phyloP scores from a whole-genome alignment of 164 flowering plant species.

The Kalanchoe fedtschenkoi region DNA sequence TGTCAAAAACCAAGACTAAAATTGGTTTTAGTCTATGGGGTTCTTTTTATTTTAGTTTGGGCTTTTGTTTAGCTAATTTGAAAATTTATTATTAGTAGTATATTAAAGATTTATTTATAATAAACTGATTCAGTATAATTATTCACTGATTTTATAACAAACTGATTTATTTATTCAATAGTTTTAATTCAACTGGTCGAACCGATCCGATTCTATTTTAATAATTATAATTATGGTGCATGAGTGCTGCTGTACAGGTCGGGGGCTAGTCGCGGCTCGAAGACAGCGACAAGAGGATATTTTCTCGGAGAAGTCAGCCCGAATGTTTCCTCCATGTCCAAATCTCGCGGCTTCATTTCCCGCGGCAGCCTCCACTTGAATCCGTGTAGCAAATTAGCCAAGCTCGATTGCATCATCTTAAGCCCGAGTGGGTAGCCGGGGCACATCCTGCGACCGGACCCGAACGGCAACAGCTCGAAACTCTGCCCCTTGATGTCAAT shows the following conservation, averaged over 20 bases:
- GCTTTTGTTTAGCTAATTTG: no score
- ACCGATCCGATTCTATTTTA: no score
- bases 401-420: constrained; percentile 10
- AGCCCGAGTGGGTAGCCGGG: constrained; percentile 17
- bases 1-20: no score
- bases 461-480: constrained; percentile 19
- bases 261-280: constrained; percentile 13
- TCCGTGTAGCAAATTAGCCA: constrained; percentile 19
- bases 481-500: constrained; percentile 16
- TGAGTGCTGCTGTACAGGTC: constrained; percentile 6
- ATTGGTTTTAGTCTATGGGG: no score
- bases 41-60: no score
- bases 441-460: constrained; percentile 22
- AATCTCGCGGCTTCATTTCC: constrained; percentile 10
- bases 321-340: constrained; percentile 15
- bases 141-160: no score
- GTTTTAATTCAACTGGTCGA: no score
- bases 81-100: no score
- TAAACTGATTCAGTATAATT: no score
- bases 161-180: no score
- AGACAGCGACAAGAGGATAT: constrained; percentile 10
- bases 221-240: no score
- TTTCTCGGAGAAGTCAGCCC: constrained; percentile 14
- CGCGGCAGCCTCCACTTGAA: constrained; percentile 17
- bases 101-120: no score